Percentiles rank a stretch among this genome's conserved stretches.
Evolutionary conservation across 23 red algal genomes (phyloP).

Genomic region (Gracilaria domingensis): DNA sequence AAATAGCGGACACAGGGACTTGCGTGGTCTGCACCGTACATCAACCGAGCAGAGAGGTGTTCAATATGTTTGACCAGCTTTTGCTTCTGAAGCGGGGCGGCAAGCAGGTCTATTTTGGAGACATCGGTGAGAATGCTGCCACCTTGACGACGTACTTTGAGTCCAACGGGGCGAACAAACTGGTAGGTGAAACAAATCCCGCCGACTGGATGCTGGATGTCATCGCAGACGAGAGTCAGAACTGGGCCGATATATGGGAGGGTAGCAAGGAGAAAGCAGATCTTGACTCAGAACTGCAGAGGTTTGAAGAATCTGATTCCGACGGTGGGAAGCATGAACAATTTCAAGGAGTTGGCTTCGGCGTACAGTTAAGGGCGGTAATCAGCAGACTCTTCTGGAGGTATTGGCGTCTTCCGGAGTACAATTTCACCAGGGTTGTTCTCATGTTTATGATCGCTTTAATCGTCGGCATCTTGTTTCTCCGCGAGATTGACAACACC

Average conservation of each 20-base stretch:
- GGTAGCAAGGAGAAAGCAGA: constrained; percentile 52
- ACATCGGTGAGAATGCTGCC: constrained; percentile 49
- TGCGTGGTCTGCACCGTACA: constrained; percentile 91
- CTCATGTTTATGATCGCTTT: constrained; percentile 65
- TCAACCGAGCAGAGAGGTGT: constrained; percentile 83
- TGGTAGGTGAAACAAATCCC: constrained; percentile 55
- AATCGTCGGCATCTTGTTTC: constrained; percentile 72
- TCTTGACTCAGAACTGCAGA: constrained; percentile 33
- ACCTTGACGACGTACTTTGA: constrained; percentile 73
- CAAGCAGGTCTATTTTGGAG: constrained; percentile 91
- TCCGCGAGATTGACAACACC: constrained; percentile 74
- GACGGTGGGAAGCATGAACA: constrained; percentile 11
- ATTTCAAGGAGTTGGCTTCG: constrained; percentile 28
- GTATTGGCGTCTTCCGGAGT: constrained; percentile 90
- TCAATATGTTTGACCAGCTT: constrained; percentile 86
- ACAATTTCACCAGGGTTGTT: constrained; percentile 84
- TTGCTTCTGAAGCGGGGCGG: constrained; percentile 79
- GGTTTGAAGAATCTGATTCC: constrained; percentile 35
- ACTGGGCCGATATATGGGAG: constrained; percentile 67
- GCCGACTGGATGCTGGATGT: constrained; percentile 79
- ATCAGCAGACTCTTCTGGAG: constrained; percentile 69
- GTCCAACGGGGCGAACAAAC: constrained; percentile 47
- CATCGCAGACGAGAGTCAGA: constrained; percentile 83
- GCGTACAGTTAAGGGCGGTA: constrained; percentile 52
- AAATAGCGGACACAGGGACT: constrained; percentile 80